Evolutionary conservation across 495 filamentous ascomycete species (phyloP).

Genomic region (Penicillium nucicola): DNA sequence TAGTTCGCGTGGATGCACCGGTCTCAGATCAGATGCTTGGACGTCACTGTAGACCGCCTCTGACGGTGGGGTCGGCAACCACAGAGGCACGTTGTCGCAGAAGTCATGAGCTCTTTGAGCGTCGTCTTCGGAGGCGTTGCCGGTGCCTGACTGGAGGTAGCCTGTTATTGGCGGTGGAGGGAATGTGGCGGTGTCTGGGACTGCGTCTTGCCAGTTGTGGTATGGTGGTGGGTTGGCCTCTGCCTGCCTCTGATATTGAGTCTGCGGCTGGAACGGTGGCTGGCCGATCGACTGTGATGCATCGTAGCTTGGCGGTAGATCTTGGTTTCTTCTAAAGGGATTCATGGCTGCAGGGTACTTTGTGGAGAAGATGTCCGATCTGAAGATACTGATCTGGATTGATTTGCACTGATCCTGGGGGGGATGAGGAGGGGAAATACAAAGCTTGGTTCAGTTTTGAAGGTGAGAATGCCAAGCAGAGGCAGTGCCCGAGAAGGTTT

Average conservation of each 20-base stretch:
- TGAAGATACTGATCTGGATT: neutral
- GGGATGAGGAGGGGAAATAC: neutral
- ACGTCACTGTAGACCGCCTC: conserved; percentile 36
- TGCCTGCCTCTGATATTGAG: neutral
- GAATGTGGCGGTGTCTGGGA: conserved; percentile 76
- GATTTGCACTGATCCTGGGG: too few relatives aligned
- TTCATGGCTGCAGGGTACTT: neutral
- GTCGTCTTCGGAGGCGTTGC: conserved; percentile 69
- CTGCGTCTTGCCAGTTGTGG: conserved; percentile 76
- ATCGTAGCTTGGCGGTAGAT: conserved; percentile 36
- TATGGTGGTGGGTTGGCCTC: conserved; percentile 51
- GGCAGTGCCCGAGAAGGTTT: too few relatives aligned
- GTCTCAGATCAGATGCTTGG: conserved; percentile 38
- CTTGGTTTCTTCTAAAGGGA: neutral
- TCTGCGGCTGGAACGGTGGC: neutral
- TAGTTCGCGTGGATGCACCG: conserved; percentile 47
- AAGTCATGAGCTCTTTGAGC: conserved; percentile 72
- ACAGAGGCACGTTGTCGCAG: conserved; percentile 63
- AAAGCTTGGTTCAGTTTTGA: neutral
- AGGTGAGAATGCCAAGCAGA: neutral
- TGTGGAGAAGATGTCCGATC: neutral
- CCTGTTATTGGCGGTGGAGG: conserved; percentile 77
- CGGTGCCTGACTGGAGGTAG: conserved; percentile 62
- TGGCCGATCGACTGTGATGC: conserved; percentile 5
- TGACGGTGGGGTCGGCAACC: conserved; percentile 48